A percentile compares a stretch with the other conserved stretches of the same genome.
phyloP scores from a whole-genome alignment of 2,329 filamentous ascomycete genomes.

The Beauveria asiatica region DNA sequence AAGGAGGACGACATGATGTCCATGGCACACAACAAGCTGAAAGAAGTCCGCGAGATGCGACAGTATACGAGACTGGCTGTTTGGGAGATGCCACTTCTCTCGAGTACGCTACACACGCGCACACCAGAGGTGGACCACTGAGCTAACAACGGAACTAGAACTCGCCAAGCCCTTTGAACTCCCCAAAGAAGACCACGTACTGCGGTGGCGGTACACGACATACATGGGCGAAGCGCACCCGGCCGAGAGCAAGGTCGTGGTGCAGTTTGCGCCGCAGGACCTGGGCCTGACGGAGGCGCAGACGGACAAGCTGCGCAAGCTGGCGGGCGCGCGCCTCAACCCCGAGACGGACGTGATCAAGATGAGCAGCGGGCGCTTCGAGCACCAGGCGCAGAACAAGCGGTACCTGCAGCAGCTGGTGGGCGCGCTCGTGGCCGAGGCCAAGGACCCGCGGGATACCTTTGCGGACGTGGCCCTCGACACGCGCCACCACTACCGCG shows the following conservation, averaged over 20 bases:
- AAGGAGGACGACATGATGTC: conserved; percentile 77
- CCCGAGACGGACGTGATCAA: conserved; percentile 71
- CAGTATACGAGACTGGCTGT: conserved; percentile 80
- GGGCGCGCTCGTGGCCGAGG: conserved; percentile 61
- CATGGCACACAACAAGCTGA: conserved; percentile 77
- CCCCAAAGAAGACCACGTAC: conserved; percentile 57
- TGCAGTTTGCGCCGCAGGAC: conserved; percentile 75
- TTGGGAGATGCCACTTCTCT: conserved; percentile 91
- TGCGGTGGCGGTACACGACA: conserved; percentile 93
- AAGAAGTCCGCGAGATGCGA: conserved; percentile 79
- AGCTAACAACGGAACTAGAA: conserved; percentile 42
- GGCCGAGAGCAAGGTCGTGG: conserved; percentile 84
- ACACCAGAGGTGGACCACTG: not conserved
- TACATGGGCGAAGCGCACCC: conserved; percentile 94
- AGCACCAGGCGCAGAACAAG: conserved; percentile 92
- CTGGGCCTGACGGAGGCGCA: conserved; percentile 61
- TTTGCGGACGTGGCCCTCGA: conserved; percentile 89
- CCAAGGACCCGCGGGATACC: conserved; percentile 68
- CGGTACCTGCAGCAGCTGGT: conserved; percentile 80
- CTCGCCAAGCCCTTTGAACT: conserved; percentile 73
- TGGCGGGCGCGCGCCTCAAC: conserved; percentile 80
- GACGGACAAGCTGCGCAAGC: conserved; percentile 74
- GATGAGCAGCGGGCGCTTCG: conserved; percentile 85
- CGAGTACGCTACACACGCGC: conserved; percentile 49
- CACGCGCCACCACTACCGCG: conserved; percentile 68